A percentile compares a stretch with the other conserved stretches of the same genome.
phyloP scores from a whole-genome alignment of 129 eudicot genomes.

The Logfia minima region DNA sequence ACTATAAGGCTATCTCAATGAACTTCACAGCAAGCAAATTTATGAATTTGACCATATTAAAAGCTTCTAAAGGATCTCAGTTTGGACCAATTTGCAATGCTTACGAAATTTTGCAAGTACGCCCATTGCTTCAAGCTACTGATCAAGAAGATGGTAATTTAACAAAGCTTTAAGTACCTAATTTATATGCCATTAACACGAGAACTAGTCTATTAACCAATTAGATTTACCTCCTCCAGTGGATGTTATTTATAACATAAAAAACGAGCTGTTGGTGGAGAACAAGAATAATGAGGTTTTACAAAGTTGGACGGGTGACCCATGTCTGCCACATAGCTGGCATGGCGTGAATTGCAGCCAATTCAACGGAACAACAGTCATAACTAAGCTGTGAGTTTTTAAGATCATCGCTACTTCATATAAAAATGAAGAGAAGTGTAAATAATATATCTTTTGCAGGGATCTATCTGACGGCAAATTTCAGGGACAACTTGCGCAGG shows the following conservation, averaged over 20 bases:
- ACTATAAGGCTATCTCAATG: conserved; percentile 25
- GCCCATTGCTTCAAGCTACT: conserved; percentile 46
- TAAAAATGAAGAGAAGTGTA: not conserved
- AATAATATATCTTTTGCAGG: conserved; percentile 38
- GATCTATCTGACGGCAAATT: conserved; percentile 54
- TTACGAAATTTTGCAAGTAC: conserved; percentile 58
- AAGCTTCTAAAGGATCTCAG: conserved; percentile 51
- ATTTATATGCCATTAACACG: conserved; percentile 9
- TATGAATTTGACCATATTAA: conserved; percentile 52
- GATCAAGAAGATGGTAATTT: conserved; percentile 51
- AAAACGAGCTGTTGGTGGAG: conserved; percentile 45
- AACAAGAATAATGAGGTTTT: conserved; percentile 47
- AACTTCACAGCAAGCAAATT: conserved; percentile 45
- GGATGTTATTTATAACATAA: conserved; percentile 46
- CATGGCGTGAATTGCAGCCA: conserved; percentile 50
- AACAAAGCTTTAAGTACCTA: conserved; percentile 7
- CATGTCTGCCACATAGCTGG: conserved; percentile 79
- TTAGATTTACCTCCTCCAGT: conserved; percentile 33
- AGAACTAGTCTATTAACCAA: conserved; percentile 7
- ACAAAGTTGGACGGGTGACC: conserved; percentile 73
- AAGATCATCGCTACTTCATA: not conserved
- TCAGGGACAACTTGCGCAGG: conserved; percentile 53
- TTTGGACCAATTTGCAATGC: conserved; percentile 66
- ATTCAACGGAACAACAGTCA: conserved; percentile 35
- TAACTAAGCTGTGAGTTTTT: conserved; percentile 56